A percentile compares a stretch with the other conserved stretches of the same genome.
Conservation (phyloP, 2,329 filamentous ascomycete species). For the Sclerotinia minor region DNA sequence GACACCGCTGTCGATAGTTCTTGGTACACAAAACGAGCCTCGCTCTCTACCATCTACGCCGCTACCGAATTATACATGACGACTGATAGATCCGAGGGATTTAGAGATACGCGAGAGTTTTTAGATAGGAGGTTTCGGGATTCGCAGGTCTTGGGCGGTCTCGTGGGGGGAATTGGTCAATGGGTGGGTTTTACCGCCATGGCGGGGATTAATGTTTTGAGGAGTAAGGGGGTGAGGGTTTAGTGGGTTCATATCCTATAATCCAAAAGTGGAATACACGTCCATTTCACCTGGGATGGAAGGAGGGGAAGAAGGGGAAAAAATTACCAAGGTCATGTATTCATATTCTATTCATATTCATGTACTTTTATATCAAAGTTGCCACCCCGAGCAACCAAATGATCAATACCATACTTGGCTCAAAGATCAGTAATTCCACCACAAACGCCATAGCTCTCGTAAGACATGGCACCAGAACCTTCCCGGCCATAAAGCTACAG, state of each 20-base stretch:
- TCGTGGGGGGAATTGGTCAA: constrained; percentile 64
- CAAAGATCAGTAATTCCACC: not conserved
- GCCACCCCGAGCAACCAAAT: not conserved
- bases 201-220: constrained; percentile 75
- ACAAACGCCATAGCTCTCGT: constrained; percentile 12
- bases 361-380: constrained; percentile 1
- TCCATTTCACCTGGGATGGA: not conserved
- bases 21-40: constrained; percentile 79
- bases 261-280: constrained; percentile 1
- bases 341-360: not conserved
- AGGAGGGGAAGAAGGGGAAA: not conserved
- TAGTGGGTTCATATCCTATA: constrained; percentile 24
- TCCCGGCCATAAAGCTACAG: not conserved
- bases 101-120: constrained; percentile 76
- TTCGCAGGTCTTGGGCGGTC: constrained; percentile 60
- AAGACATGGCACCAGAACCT: not conserved
- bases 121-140: constrained; percentile 70
- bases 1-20: constrained; percentile 78
- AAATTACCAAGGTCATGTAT: constrained; percentile 15
- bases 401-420: constrained; percentile 7
- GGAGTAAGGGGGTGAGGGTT: constrained; percentile 84
- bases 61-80: constrained; percentile 92
- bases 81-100: constrained; percentile 74
- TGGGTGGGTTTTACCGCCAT: constrained; percentile 82
- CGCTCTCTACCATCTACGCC: constrained; percentile 67